Base-by-base conservation (phyloP, 2,329 filamentous ascomycete genomes). In the Penicillium sp. region DNA sequence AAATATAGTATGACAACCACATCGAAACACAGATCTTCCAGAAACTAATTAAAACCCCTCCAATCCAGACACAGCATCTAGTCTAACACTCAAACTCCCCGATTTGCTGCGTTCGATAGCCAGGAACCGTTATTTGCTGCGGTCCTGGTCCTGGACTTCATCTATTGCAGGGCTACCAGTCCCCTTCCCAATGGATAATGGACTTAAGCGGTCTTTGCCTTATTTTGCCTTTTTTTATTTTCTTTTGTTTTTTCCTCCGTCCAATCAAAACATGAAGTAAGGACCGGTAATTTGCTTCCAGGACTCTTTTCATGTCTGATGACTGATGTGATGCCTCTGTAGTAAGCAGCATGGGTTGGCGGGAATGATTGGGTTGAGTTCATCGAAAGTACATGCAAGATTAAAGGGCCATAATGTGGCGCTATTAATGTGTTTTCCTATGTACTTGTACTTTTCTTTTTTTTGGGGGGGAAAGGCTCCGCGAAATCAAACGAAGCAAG, bases 61-160 rank as follows among this genome's bases (percentile, higher is more conserved):
- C n/a, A 24, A 26, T 42, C 38, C 35, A 34, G 20, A 18, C 34
- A 20, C 2, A 11, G 13, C 26, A 31, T 8, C 32, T 32, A 35
- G 50, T 35, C 11, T 13, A 5, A 42, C 22, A 29, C 13, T 22
- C 44, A 50, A 63, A 62, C 58, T 66, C 58, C 53, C 61, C 62
- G 62, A 66, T 58, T 63, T 53, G 59, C 56, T 44, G 53, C 53
- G 37, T 24, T 39, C 48, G 40, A 42, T 32, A 29, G 55, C 53
- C 56, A 62, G 61, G 57, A 60, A 63, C 62, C 63, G 63, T 66
- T 66, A 61, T 64, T 65, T 58, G 52, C 52, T 64, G 63, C 52
- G 47, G 56, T 58, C 53, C 56, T 51, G 35, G 62, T 58, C 56
- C 51, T 50, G 35, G 20, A 56, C 43, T 22, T 16, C 29, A 63